phyloP scores from a whole-genome alignment of 805 yeast species.

The Isabelozyma heimii region DNA sequence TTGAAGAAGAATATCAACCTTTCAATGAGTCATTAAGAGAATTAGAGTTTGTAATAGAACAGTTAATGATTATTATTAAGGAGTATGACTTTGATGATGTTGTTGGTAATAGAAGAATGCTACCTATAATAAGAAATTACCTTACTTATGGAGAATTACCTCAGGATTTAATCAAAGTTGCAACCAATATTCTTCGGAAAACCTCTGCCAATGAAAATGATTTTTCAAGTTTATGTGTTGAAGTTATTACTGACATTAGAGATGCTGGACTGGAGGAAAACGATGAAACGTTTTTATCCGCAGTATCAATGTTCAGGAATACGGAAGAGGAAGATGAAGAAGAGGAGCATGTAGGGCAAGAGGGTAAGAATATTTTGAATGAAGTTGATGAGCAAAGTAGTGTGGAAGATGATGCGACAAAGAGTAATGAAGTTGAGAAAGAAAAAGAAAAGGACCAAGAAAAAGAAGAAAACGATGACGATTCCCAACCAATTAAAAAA shows the following conservation, averaged over 20 bases:
- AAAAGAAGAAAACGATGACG: slow-evolving; percentile 22
- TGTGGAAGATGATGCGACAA: background rate
- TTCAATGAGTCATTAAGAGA: slow-evolving; percentile 51
- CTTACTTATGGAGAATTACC: slow-evolving; percentile 55
- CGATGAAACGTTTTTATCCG: slow-evolving; percentile 49
- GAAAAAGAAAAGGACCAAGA: slow-evolving; percentile 20
- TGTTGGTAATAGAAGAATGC: slow-evolving; percentile 78
- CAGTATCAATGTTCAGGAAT: slow-evolving; percentile 33
- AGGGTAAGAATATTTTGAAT: background rate
- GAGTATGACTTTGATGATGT: slow-evolving; percentile 87
- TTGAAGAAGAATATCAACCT: slow-evolving; percentile 20
- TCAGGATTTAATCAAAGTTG: slow-evolving; percentile 51
- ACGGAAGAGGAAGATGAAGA: slow-evolving; percentile 15
- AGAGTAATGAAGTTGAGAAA: slow-evolving; percentile 14
- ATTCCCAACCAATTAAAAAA: slow-evolving; percentile 27
- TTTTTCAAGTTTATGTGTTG: slow-evolving; percentile 80
- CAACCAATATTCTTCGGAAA: slow-evolving; percentile 64
- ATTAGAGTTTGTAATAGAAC: slow-evolving; percentile 71
- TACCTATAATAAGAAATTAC: slow-evolving; percentile 47
- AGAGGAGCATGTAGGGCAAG: slow-evolving; percentile 11
- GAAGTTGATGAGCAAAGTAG: background rate
- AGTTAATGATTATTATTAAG: slow-evolving; percentile 63
- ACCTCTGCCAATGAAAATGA: slow-evolving; percentile 79
- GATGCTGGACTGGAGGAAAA: slow-evolving; percentile 55
- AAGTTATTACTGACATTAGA: slow-evolving; percentile 79